Evolutionary conservation across 805 yeast species (phyloP), one percentile per base, ranked within the genome.

Genomic region (Suhomyces prunicola): DNA sequence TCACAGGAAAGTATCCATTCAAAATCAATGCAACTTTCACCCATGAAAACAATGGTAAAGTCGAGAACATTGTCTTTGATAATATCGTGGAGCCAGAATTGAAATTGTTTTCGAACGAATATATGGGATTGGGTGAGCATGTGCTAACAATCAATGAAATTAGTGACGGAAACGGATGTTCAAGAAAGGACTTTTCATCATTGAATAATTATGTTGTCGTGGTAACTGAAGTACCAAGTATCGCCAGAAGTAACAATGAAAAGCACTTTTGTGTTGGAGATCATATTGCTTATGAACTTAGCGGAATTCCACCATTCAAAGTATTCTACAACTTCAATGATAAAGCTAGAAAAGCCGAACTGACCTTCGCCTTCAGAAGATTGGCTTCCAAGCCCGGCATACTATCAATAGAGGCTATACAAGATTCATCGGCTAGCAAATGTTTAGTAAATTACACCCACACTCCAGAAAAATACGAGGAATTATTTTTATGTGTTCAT

Each of bases 211-310:
- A 81, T 24, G 70, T 76, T 13, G 76, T 92, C 46, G 78, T 83
- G 0, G 83, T 92, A 6, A 85, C 93, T 2, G 92, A 88, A 59
- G 84, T 85, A 8, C 97, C 97, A 7, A 79, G 82, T 56, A 85
- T 92, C 6, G 71, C 70, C 53, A 68, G 78, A 46, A 59, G 47
- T 2, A 54, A 53, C 12, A 41, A 55, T 6, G 62, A 60, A 45
- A 47, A 48, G 2, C 81, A 87, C 61, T 87, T 85, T 63, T 94
- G 99, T 79, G 96, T 93, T 26, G 99, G 99, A 9, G 98, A 93
- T 56, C 87, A 88, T 55, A 82, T 94, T 24, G 78, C 87, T 1
- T 89, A 89, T 64, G 81, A 86, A 56, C 69, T 93, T 56, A 81
- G 81, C 13, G 98, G 98, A 2, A 73, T 81, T 4, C 82, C 96